Evolutionary conservation across 192 early-diverging fungal genomes (phyloP), one percentile per base, ranked within the genome.

Genomic region (Mortierella antarctica): DNA sequence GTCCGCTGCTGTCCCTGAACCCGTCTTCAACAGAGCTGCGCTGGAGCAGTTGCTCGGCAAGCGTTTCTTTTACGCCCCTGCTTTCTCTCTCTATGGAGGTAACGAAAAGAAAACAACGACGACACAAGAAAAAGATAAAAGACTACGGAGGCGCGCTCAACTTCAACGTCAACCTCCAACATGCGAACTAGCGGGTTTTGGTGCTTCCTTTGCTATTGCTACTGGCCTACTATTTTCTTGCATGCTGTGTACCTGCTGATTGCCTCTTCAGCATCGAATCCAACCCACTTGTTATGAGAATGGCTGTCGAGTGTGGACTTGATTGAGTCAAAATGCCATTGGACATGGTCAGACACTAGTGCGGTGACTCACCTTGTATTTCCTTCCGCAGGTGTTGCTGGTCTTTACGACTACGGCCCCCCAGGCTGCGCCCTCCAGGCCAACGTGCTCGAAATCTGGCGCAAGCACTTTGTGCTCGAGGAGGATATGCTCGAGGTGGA

Each of bases 401-500:
- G 98, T 80, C 91, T 99, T 48, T 99, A 95, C 76, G 98, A 99
- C 85, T 97, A 95, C 82, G 98, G 98, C 18, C 98, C 98, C 17
- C 91, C 96, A 23, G 96, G 96, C 40, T 94, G 92, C 66, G 96
- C 96, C 17, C 88, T 99, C 50, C 94, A 95, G 86, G 92, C 90
- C 80, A 98, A 97, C 82, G 88, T 98, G 78, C 86, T 97, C 82
- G 86, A 85, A 57, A 70, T 95, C 46, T 98, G 97, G 97, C 89
- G 96, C 67, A 92, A 94, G 84, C 96, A 97, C 88, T 99, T 99
- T 86, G 92, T 99, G 7, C 88, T 99, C 17, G 98, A 99, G 83
- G 98, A 99, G 85, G 96, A 99, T 65, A 99, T 99, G 98, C 93
- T 99, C 13, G 98, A 99, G 88, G 88, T 99, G 40, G 98, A 99